phyloP scores from a whole-genome alignment of 345 rosid genomes.

The Streptanthus diversifolius region DNA sequence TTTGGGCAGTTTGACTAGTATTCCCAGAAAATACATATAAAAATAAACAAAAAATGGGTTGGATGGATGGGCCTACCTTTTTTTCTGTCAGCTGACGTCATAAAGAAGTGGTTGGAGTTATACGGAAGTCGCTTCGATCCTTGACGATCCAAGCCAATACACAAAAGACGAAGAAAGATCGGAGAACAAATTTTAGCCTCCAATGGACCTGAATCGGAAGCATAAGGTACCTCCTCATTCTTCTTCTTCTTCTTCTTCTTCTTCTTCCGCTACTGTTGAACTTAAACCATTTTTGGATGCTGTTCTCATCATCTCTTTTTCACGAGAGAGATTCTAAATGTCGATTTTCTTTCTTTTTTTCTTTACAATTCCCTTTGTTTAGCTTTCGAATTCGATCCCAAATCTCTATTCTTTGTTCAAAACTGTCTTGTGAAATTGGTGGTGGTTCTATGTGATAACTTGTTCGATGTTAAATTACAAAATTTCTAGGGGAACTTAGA shows the following conservation, averaged over 20 bases:
- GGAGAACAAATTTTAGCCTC: conserved; percentile 1
- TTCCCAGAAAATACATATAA: too few species aligned
- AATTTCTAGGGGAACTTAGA: neutral
- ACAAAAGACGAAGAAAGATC: conserved; percentile 8
- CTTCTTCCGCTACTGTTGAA: neutral
- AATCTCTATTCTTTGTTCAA: neutral
- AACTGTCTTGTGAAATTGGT: neutral
- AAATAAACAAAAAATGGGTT: too few species aligned
- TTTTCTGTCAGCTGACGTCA: conserved; percentile 11
- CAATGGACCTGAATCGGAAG: conserved; percentile 67
- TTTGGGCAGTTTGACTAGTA: too few species aligned
- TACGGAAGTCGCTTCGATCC: conserved; percentile 7
- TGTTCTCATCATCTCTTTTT: neutral
- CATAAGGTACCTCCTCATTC: conserved; percentile 47
- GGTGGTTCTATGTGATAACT: neutral
- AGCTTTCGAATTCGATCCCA: conserved; percentile 10
- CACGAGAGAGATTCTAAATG: neutral
- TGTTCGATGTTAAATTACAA: neutral
- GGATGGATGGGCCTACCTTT: too few species aligned
- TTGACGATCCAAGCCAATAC: conserved; percentile 6
- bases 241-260: neutral
- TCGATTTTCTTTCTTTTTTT: neutral
- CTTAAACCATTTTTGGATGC: neutral
- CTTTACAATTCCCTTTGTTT: neutral
- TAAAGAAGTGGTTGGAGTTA: neutral